phyloP scores from a whole-genome alignment of 345 rosid genomes.

The Theobroma cacao region DNA sequence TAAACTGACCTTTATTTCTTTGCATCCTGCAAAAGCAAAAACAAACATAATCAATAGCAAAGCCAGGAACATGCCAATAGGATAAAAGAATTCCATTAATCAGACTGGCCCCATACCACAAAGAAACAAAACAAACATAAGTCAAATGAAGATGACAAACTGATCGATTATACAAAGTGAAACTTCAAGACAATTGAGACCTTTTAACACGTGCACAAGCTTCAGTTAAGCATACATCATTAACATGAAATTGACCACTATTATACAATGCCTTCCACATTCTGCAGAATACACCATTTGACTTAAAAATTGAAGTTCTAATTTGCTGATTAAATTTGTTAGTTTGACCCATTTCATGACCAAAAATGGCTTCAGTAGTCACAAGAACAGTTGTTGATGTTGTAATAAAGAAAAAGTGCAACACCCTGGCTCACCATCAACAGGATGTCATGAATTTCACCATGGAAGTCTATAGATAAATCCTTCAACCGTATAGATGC shows the following conservation, averaged over 20 bases:
- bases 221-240: neutral
- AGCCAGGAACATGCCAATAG: neutral
- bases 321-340: no score
- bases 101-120: neutral
- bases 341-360: no score
- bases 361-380: no score
- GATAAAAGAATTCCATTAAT: neutral
- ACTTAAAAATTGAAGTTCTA: no score
- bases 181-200: neutral
- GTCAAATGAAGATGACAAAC: neutral
- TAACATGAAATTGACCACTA: neutral
- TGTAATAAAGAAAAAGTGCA: no score
- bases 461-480: no score
- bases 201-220: neutral
- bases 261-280: neutral
- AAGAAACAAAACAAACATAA: neutral
- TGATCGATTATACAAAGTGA: neutral
- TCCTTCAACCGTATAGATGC: no score
- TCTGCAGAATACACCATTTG: neutral
- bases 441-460: no score
- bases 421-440: no score
- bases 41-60: slow-evolving; percentile 8
- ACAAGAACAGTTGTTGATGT: no score
- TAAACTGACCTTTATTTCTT: slow-evolving; percentile 63
- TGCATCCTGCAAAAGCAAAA: slow-evolving; percentile 47